Percentiles rank a stretch among this genome's conserved stretches.
These are phyloP conservation scores for Lachancea kluyveri DNA, from an alignment of 805 yeast species.

Conservation along the genomic window DNA sequence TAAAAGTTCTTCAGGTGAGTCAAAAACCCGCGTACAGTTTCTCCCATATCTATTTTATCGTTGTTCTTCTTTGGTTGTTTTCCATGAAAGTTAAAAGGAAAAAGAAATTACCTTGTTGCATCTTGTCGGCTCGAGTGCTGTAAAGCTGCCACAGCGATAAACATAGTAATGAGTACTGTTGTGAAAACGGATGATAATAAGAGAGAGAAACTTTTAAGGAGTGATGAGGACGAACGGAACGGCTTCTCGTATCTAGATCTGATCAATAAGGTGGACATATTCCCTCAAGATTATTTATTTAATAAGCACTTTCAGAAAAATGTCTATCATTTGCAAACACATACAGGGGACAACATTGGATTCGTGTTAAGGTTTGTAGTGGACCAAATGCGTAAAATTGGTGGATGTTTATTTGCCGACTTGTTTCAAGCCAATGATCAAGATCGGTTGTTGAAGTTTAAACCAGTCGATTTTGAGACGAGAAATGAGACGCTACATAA, in stretches of 20 bases:
- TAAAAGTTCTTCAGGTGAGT: conserved; percentile 8
- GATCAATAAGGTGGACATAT: conserved; percentile 24
- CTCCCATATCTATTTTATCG: conserved; percentile 7
- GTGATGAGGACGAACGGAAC: conserved; percentile 15
- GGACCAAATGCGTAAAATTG: conserved; percentile 23
- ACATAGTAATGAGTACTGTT: conserved; percentile 18
- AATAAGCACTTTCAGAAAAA: conserved; percentile 16
- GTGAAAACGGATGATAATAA: conserved; percentile 8
- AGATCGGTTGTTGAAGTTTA: conserved; percentile 25
- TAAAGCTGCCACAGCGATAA: neutral
- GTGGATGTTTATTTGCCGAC: conserved; percentile 8
- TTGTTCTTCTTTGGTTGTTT: too few species aligned
- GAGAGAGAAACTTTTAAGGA: conserved; percentile 20
- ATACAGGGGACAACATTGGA: conserved; percentile 34
- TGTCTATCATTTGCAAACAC: conserved; percentile 33
- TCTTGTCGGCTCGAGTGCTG: too few species aligned
- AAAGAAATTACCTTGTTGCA: too few species aligned
- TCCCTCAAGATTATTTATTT: conserved; percentile 19
- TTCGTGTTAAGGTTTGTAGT: conserved; percentile 34
- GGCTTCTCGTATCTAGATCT: conserved; percentile 22
- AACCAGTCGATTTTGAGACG: conserved; percentile 26
- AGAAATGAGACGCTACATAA: conserved; percentile 36
- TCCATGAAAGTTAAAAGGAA: neutral
- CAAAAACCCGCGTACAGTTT: conserved; percentile 10
- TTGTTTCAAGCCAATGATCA: conserved; percentile 28